These are phyloP conservation scores for Batkoa obscura DNA, from an alignment of 371 early-diverging fungal species.

Conservation along the genomic window DNA sequence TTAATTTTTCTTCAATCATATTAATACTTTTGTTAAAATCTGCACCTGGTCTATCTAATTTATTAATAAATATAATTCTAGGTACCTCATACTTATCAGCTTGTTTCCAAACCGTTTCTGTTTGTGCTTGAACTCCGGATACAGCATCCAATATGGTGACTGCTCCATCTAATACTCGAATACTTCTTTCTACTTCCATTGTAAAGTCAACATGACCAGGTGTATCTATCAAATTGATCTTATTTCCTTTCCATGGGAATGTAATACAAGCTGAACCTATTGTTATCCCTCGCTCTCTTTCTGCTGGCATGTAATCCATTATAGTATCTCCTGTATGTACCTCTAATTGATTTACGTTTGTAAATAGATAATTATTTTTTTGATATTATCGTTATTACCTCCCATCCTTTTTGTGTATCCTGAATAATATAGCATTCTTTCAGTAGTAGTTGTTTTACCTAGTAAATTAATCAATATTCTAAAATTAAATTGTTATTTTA, in stretches of 20 bases:
- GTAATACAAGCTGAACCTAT: conserved; percentile 90
- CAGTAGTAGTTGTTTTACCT: conserved; percentile 91
- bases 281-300: conserved; percentile 88
- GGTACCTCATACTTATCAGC: conserved; percentile 69
- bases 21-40: conserved; percentile 35
- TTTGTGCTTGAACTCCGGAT: conserved; percentile 94
- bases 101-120: conserved; percentile 83
- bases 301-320: conserved; percentile 79
- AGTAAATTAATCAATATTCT: neutral
- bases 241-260: conserved; percentile 67
- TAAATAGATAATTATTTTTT: neutral
- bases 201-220: conserved; percentile 96
- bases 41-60: conserved; percentile 79
- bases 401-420: conserved; percentile 76
- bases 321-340: conserved; percentile 87
- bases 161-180: conserved; percentile 87
- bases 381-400: conserved; percentile 17
- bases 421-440: conserved; percentile 89
- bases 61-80: conserved; percentile 79
- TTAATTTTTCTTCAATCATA: conserved; percentile 42
- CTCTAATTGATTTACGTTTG: conserved; percentile 15
- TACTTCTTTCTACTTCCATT: conserved; percentile 81
- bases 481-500: neutral
- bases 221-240: conserved; percentile 85
- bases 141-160: conserved; percentile 84